phyloP scores from a whole-genome alignment of 169 alveolate genomes.

The Plasmodium gonderi region DNA sequence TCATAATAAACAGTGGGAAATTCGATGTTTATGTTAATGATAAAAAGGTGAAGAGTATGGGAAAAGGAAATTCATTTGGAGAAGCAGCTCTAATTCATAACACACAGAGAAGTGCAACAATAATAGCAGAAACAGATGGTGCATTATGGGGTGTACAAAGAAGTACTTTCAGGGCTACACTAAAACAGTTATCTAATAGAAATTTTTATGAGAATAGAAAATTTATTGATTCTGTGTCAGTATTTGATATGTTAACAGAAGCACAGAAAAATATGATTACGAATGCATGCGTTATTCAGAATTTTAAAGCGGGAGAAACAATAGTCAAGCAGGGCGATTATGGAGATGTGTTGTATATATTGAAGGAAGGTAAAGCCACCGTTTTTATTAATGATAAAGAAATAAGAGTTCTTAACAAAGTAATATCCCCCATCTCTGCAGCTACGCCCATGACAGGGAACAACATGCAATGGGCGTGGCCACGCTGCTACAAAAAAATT shows the following conservation, averaged over 20 bases:
- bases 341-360: conserved; percentile 92
- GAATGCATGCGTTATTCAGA: conserved; percentile 90
- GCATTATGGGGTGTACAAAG: conserved; percentile 95
- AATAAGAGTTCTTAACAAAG: conserved; percentile 84
- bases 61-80: conserved; percentile 97
- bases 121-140: conserved; percentile 90
- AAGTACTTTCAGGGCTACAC: conserved; percentile 91
- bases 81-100: conserved; percentile 98
- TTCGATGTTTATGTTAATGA: conserved; percentile 92
- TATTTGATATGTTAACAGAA: conserved; percentile 90
- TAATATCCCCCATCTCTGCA: background rate
- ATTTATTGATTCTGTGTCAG: conserved; percentile 91
- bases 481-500: no score
- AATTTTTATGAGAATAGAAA: conserved; percentile 92
- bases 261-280: conserved; percentile 91
- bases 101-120: conserved; percentile 98
- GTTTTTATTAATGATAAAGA: conserved; percentile 87
- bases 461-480: no score
- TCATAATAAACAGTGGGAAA: conserved; percentile 88
- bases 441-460: background rate
- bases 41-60: conserved; percentile 89
- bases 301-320: conserved; percentile 85
- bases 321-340: conserved; percentile 93
- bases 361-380: conserved; percentile 92
- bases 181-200: conserved; percentile 89